phyloP scores from a whole-genome alignment of 2,329 filamentous ascomycete species.

The Fusarium succisae region DNA sequence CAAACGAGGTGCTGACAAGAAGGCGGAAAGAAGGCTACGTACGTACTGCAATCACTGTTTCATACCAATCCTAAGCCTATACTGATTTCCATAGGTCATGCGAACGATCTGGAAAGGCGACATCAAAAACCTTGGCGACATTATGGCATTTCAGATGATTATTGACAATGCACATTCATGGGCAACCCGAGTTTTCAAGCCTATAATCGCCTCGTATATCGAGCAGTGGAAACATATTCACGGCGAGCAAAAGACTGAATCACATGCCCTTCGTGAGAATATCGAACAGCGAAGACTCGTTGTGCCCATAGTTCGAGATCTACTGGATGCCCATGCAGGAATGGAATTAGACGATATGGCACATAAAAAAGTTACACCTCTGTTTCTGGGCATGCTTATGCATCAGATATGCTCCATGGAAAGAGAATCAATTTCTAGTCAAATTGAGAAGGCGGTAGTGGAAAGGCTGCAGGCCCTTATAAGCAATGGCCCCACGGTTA shows the following conservation, averaged over 20 bases:
- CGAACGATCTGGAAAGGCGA: slow-evolving; percentile 31
- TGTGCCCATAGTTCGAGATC: neutral
- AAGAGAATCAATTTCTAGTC: neutral
- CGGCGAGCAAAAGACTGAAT: neutral
- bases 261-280: neutral
- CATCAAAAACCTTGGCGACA: slow-evolving; percentile 6
- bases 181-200: slow-evolving; percentile 32
- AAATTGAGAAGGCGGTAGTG: neutral
- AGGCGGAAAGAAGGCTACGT: slow-evolving; percentile 8
- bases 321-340: neutral
- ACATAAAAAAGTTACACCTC: neutral
- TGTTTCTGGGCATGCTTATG: slow-evolving; percentile 19
- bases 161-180: slow-evolving; percentile 38
- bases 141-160: slow-evolving; percentile 21
- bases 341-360: neutral
- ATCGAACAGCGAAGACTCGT: neutral
- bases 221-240: slow-evolving; percentile 22
- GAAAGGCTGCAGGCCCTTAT: neutral
- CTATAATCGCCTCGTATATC: slow-evolving; percentile 28
- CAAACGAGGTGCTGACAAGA: neutral
- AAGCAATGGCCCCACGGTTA: neutral
- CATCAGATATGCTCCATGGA: slow-evolving; percentile 3
- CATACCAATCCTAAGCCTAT: neutral
- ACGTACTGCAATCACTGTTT: neutral
- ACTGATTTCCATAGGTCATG: slow-evolving; percentile 17